These are phyloP conservation scores for Chrysoporthe austroafricana DNA, from an alignment of 2,329 filamentous ascomycete genomes.

Conservation along the genomic window DNA sequence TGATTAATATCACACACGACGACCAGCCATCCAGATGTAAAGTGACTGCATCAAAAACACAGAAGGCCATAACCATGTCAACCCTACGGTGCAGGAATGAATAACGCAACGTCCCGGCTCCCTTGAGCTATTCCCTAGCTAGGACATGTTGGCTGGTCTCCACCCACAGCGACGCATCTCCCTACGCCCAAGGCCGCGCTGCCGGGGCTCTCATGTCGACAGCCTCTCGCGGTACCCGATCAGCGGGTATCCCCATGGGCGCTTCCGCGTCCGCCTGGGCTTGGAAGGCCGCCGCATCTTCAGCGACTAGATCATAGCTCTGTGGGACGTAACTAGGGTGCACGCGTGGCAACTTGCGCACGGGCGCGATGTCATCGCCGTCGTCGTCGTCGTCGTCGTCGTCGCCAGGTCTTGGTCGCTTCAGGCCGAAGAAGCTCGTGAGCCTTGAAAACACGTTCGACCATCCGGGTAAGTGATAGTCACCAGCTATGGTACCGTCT, in stretches of 20 bases:
- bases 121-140: too few relatives aligned
- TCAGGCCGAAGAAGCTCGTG: conserved; percentile 5
- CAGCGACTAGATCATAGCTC: conserved; percentile 8
- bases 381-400: conserved; percentile 6
- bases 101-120: too few relatives aligned
- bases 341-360: conserved; percentile 23
- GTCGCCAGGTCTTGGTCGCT: not conserved
- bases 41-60: too few relatives aligned
- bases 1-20: too few relatives aligned
- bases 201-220: not conserved
- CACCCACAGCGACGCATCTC: not conserved
- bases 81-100: too few relatives aligned
- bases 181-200: too few relatives aligned
- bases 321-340: conserved; percentile 5
- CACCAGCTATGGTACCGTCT: not conserved
- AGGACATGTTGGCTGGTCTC: not conserved
- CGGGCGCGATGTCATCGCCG: not conserved
- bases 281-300: not conserved
- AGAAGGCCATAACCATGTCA: too few relatives aligned
- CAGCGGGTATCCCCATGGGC: not conserved
- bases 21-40: too few relatives aligned
- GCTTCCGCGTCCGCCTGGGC: not conserved
- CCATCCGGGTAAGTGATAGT: not conserved
- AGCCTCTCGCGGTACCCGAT: not conserved
- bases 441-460: conserved; percentile 1